phyloP scores from a whole-genome alignment of 2,329 filamentous ascomycete genomes.

The Corynespora cassiicola region DNA sequence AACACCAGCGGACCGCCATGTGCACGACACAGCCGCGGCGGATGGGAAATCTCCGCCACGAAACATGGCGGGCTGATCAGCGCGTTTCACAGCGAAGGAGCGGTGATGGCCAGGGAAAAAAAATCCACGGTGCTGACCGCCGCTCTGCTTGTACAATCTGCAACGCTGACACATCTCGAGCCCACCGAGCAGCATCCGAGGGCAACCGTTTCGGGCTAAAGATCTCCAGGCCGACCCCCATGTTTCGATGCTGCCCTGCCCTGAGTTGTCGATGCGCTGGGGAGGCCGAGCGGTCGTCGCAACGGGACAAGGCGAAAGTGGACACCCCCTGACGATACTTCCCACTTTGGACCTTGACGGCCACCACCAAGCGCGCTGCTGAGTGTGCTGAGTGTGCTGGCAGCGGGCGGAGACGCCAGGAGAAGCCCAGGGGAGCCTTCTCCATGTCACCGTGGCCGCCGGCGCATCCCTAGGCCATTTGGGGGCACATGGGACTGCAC shows the following conservation, averaged over 20 bases:
- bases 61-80: conserved; percentile 5
- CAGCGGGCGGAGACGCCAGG: not conserved
- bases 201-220: conserved; percentile 16
- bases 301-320: conserved; percentile 20
- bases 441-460: too few species aligned
- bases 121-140: conserved; percentile 16
- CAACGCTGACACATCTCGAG: too few species aligned
- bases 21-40: conserved; percentile 1
- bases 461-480: too few species aligned
- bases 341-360: conserved; percentile 9
- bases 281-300: conserved; percentile 13
- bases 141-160: conserved; percentile 26
- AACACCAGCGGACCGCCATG: conserved; percentile 2
- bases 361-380: conserved; percentile 10
- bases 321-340: conserved; percentile 19
- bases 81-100: conserved; percentile 8
- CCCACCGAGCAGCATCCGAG: conserved; percentile 4
- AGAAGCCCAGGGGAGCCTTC: too few species aligned
- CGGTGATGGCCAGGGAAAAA: conserved; percentile 15
- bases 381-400: conserved; percentile 6
- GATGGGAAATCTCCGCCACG: conserved; percentile 5
- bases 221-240: conserved; percentile 20
- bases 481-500: conserved; percentile 6
- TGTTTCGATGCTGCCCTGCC: too few species aligned
- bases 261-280: conserved; percentile 9